Evolutionary conservation across 192 early-diverging fungal species (phyloP).

Genomic region (Entomortierella chlamydospora): DNA sequence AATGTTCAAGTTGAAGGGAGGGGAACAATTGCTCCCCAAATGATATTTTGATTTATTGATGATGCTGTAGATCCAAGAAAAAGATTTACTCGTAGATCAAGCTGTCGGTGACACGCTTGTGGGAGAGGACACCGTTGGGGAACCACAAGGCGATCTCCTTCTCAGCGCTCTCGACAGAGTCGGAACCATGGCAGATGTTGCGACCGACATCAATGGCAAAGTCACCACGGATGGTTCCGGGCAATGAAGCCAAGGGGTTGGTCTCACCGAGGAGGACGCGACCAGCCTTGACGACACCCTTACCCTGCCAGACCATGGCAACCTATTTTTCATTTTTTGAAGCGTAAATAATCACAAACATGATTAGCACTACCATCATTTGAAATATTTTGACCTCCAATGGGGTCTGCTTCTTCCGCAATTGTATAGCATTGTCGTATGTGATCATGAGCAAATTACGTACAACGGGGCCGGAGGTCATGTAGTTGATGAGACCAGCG

Average conservation of each 20-base stretch:
- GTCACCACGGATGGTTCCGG: constrained; percentile 91
- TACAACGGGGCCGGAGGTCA: constrained; percentile 92
- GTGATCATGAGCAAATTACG: constrained; percentile 57
- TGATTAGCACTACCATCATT: too few relatives aligned
- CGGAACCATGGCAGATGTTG: constrained; percentile 91
- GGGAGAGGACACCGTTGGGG: constrained; percentile 52
- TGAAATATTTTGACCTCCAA: too few relatives aligned
- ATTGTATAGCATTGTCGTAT: too few relatives aligned
- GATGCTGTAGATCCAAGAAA: not conserved
- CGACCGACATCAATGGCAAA: constrained; percentile 72
- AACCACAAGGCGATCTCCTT: constrained; percentile 87
- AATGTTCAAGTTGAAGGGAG: too few relatives aligned
- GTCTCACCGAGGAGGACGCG: constrained; percentile 92
- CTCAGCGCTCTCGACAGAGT: constrained; percentile 84
- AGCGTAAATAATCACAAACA: constrained; percentile 3
- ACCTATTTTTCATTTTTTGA: constrained; percentile 25
- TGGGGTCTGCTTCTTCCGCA: too few relatives aligned
- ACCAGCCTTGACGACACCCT: constrained; percentile 88
- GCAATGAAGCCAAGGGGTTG: constrained; percentile 87
- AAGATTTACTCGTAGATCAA: constrained; percentile 55
- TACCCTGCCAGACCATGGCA: constrained; percentile 86
- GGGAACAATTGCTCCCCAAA: too few relatives aligned
- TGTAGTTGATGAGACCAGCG: constrained; percentile 89
- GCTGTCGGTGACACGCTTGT: constrained; percentile 44
- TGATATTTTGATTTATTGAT: too few relatives aligned